Percentiles rank a stretch among this genome's conserved stretches.
These are phyloP conservation scores for Neofusicoccum ribis DNA, from an alignment of 2,329 filamentous ascomycete species.

Conservation along the genomic window DNA sequence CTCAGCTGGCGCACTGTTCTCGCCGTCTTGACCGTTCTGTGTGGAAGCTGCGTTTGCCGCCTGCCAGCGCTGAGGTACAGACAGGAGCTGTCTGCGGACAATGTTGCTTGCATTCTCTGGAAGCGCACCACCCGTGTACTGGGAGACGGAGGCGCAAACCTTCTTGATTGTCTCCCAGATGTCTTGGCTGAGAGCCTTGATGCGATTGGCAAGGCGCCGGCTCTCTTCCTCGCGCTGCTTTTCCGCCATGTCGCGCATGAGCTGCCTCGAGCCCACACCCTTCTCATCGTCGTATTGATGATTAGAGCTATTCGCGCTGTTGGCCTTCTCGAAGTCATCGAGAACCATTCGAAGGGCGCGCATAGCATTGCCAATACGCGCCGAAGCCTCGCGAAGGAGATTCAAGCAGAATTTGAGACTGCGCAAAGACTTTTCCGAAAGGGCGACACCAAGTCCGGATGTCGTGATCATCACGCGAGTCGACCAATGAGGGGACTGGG, in stretches of 20 bases:
- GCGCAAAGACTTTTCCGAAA: constrained; percentile 83
- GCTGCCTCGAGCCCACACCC: constrained; percentile 22
- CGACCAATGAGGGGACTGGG: constrained; percentile 62
- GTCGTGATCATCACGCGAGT: constrained; percentile 86
- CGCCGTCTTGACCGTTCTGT: constrained; percentile 26
- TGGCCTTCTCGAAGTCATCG: constrained; percentile 71
- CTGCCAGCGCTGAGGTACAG: constrained; percentile 79
- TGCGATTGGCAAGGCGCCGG: constrained; percentile 70
- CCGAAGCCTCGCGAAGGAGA: constrained; percentile 79
- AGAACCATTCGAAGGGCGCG: constrained; percentile 71
- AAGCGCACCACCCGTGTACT: constrained; percentile 85
- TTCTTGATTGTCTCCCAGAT: constrained; percentile 64
- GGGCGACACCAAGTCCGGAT: constrained; percentile 84
- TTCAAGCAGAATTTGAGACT: constrained; percentile 82
- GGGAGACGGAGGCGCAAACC: constrained; percentile 81
- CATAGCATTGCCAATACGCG: constrained; percentile 75
- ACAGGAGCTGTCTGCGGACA: constrained; percentile 80
- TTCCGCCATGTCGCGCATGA: constrained; percentile 18
- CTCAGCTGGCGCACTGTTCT: constrained; percentile 39
- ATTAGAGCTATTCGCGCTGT: constrained; percentile 28
- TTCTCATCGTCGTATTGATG: constrained; percentile 23
- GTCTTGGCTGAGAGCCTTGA: constrained; percentile 61
- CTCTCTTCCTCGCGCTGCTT: constrained; percentile 12
- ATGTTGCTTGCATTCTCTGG: constrained; percentile 84
- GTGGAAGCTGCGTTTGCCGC: constrained; percentile 58